phyloP scores from a whole-genome alignment of 306 rosid genomes.

The Acacia crassicarpa region DNA sequence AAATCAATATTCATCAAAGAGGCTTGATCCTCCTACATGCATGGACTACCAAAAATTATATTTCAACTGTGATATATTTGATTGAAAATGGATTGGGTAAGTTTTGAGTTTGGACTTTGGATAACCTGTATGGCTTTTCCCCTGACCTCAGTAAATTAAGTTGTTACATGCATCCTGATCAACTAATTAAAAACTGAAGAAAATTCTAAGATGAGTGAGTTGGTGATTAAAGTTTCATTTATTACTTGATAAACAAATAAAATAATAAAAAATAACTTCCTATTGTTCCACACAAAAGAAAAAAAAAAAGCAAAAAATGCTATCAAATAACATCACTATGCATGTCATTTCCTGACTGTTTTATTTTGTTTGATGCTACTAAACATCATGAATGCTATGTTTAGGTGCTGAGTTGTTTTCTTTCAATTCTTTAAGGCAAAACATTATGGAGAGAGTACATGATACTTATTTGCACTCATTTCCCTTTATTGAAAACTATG shows the following conservation, averaged over 20 bases:
- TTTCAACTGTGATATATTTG: background rate
- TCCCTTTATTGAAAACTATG: background rate
- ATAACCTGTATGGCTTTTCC: background rate
- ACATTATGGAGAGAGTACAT: background rate
- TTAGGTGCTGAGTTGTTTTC: constrained; percentile 38
- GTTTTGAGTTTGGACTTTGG: background rate
- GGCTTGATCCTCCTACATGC: too few species aligned
- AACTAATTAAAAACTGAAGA: background rate
- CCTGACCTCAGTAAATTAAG: background rate
- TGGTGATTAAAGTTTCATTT: background rate
- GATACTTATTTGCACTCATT: background rate
- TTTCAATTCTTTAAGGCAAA: constrained; percentile 23
- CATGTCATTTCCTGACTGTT: background rate
- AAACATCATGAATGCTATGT: background rate
- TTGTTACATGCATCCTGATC: constrained; percentile 26
- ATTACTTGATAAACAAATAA: background rate
- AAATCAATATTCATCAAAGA: too few species aligned
- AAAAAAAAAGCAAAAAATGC: background rate
- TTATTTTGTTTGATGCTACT: background rate
- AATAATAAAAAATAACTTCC: background rate
- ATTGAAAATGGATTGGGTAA: background rate
- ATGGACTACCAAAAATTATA: too few species aligned
- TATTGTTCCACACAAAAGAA: background rate
- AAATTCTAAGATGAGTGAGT: background rate
- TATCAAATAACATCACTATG: background rate